These are phyloP conservation scores for Gastrolobium villosum DNA, from an alignment of 306 rosid genomes.

Conservation along the genomic window DNA sequence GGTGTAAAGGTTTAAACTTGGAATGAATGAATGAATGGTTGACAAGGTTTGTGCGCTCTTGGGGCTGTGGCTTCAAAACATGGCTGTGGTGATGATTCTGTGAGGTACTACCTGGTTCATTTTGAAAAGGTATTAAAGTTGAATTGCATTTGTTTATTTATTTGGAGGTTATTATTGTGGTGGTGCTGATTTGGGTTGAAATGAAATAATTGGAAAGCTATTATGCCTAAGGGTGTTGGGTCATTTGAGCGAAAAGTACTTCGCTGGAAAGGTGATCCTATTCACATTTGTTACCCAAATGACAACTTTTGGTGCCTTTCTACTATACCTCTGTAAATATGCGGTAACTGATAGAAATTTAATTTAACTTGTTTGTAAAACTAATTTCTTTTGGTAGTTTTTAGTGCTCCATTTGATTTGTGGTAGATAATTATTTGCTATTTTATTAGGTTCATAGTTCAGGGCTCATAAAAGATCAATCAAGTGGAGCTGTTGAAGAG, in stretches of 20 bases:
- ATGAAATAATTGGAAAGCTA: background rate
- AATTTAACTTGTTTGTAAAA: conserved; percentile 1
- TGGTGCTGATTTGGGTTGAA: conserved; percentile 8
- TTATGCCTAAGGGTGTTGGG: conserved; percentile 73
- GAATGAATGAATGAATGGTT: conserved; percentile 42
- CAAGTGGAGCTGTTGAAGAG: conserved; percentile 80
- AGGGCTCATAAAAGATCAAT: conserved; percentile 88
- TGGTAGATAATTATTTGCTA: conserved; percentile 36
- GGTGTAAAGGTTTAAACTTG: conserved; percentile 32
- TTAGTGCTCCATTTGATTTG: conserved; percentile 29
- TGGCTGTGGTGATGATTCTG: conserved; percentile 54
- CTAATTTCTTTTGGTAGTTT: background rate
- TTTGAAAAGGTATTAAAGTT: conserved; percentile 59
- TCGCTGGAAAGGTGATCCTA: conserved; percentile 55
- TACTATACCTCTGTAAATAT: conserved; percentile 69
- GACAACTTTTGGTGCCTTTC: conserved; percentile 78
- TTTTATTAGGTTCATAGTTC: conserved; percentile 67
- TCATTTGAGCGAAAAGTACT: conserved; percentile 94
- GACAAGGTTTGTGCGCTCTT: conserved; percentile 75
- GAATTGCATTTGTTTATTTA: background rate
- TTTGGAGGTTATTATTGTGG: too few relatives aligned
- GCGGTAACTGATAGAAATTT: conserved; percentile 60
- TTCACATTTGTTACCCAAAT: conserved; percentile 67
- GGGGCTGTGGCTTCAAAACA: conserved; percentile 79
- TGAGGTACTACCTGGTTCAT: conserved; percentile 64